phyloP scores from a whole-genome alignment of 1,139 yeast genomes.

The Yamadazyma dushanensis region DNA sequence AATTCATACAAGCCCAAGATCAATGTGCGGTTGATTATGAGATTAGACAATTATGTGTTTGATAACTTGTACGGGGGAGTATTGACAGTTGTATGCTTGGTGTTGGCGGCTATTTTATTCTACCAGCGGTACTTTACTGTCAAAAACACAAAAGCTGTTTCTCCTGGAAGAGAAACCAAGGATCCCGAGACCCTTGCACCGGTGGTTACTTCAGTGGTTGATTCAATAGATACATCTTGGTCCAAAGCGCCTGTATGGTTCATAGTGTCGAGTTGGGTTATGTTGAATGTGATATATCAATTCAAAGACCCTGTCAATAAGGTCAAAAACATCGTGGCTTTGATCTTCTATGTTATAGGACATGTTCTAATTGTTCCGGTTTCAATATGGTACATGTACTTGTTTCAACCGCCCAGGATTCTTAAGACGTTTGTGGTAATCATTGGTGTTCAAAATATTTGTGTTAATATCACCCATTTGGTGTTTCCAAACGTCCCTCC shows the following conservation, averaged over 20 bases:
- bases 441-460: slow-evolving; percentile 58
- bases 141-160: background rate
- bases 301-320: slow-evolving; percentile 30
- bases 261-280: slow-evolving; percentile 35
- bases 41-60: slow-evolving; percentile 41
- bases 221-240: slow-evolving; percentile 3
- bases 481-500: slow-evolving; percentile 70
- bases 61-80: slow-evolving; percentile 17
- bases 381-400: slow-evolving; percentile 61
- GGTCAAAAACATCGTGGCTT: slow-evolving; percentile 54
- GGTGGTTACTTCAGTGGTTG: background rate
- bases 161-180: background rate
- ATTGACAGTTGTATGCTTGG: slow-evolving; percentile 16
- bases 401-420: slow-evolving; percentile 67
- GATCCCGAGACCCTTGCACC: background rate
- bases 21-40: slow-evolving; percentile 46
- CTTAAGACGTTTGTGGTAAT: slow-evolving; percentile 51
- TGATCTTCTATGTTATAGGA: slow-evolving; percentile 60
- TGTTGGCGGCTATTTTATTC: slow-evolving; percentile 7
- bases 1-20: slow-evolving; percentile 54
- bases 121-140: slow-evolving; percentile 1
- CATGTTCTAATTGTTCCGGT: slow-evolving; percentile 63
- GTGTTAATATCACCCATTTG: slow-evolving; percentile 61
- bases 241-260: slow-evolving; percentile 25
- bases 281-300: slow-evolving; percentile 40